These are phyloP conservation scores for Neckera pumila DNA, from an alignment of 225 moss, liverwort and hornwort genomes.

Conservation along the genomic window DNA sequence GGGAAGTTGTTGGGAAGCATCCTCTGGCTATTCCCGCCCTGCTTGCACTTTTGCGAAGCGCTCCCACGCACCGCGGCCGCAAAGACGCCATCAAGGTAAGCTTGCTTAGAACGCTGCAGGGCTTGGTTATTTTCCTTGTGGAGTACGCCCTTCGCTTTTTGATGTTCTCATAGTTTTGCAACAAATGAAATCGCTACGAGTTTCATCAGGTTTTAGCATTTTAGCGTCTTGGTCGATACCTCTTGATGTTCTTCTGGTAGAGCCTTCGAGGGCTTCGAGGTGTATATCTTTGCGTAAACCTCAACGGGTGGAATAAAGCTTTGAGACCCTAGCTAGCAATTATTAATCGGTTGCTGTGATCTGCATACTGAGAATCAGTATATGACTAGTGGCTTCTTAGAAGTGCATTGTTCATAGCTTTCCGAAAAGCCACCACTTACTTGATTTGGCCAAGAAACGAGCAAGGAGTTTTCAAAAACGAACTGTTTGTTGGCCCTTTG, in stretches of 20 bases:
- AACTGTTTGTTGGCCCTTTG: not conserved
- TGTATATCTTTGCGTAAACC: not conserved
- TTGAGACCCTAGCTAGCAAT: too few species aligned
- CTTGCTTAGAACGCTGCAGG: not conserved
- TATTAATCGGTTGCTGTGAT: not conserved
- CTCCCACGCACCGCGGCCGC: conserved; percentile 40
- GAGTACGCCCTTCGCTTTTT: not conserved
- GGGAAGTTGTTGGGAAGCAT: conserved; percentile 40
- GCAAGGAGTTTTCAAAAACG: not conserved
- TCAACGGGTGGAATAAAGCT: not conserved
- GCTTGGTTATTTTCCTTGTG: not conserved
- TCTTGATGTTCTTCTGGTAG: not conserved
- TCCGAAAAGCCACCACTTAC: not conserved
- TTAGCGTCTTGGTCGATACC: not conserved
- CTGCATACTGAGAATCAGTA: not conserved
- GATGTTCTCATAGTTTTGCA: not conserved
- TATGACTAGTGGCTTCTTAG: not conserved
- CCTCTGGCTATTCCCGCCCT: conserved; percentile 47
- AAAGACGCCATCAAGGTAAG: conserved; percentile 48
- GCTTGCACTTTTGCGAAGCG: conserved; percentile 35
- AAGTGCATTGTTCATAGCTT: not conserved
- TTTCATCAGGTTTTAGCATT: not conserved
- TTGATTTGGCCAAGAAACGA: not conserved
- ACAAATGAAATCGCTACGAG: not conserved
- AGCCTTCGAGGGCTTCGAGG: not conserved